Evolutionary conservation across 2,329 filamentous ascomycete species (phyloP).

Genomic region (Bipolaris zeicola): DNA sequence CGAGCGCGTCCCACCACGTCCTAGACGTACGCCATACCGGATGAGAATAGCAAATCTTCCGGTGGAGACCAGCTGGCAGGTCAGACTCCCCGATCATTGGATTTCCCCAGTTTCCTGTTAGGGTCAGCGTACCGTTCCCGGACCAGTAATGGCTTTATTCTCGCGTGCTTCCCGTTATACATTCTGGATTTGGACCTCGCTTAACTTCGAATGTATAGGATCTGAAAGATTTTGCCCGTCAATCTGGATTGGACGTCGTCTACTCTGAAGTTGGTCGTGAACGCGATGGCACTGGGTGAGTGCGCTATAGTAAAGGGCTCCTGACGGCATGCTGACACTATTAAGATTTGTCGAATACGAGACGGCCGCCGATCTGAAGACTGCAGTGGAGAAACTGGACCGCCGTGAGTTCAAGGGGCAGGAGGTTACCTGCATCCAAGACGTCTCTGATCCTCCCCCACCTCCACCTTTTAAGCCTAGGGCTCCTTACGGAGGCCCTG

Average conservation of each 20-base stretch:
- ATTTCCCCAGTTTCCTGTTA: conserved; percentile 50
- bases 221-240: conserved; percentile 98
- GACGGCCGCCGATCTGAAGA: conserved; percentile 84
- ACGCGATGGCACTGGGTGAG: conserved; percentile 88
- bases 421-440: conserved; percentile 81
- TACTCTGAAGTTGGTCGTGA: conserved; percentile 96
- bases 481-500: conserved; percentile 42
- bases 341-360: conserved; percentile 95
- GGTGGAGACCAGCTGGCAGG: conserved; percentile 99
- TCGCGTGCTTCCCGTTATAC: conserved; percentile 39
- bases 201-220: conserved; percentile 90
- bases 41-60: conserved; percentile 98
- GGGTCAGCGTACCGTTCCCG: conserved; percentile 48
- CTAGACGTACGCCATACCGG: conserved; percentile 90
- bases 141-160: conserved; percentile 46
- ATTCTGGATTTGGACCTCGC: conserved; percentile 59
- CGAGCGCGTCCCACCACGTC: conserved; percentile 74
- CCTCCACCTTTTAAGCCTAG: conserved; percentile 46
- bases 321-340: conserved; percentile 14
- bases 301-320: conserved; percentile 25
- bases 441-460: conserved; percentile 64
- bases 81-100: conserved; percentile 70
- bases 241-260: conserved; percentile 95
- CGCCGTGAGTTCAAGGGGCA: conserved; percentile 90
- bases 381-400: conserved; percentile 93